Base-by-base conservation (phyloP, 345 rosid species). In the Theobroma cacao region DNA sequence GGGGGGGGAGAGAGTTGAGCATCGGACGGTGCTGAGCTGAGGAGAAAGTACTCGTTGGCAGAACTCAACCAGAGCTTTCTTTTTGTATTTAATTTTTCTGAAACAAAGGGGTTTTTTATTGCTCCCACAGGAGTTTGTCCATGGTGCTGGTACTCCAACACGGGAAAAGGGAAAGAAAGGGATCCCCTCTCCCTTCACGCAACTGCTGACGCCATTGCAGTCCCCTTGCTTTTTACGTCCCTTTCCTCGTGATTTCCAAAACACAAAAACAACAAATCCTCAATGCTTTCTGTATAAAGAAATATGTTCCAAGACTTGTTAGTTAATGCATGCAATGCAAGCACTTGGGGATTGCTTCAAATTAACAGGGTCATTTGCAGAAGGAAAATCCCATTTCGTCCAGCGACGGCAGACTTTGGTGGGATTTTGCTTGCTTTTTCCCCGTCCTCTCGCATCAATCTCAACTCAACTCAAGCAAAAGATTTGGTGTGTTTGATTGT, bases 11-110 rank as follows among this genome's bases (percentile, higher is more conserved):
- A n/a, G n/a, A n/a, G n/a, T n/a, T n/a, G 69, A 56, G 63, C 45
- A 77, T 81, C 80, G n/a, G 78, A 65, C 84, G 80, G 84, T 81
- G 70, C 47, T 34, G 66, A 76, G 18, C n/a, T 62, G 73, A 53
- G 18, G 67, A 22, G 48, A 50, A 62, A 70, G 72, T 72, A 63
- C 64, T 45, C 30, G 13, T 9, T 7, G 10, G 60, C 28, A 9
- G 2, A 22, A 55, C 60, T 55, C 13, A 11, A 8, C 9, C 60
- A 50, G 8, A 50, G 22, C 53, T 18, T 15, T 13, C 12, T 40
- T 2, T 1, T 4, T 24, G 33, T 24, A 41, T 58, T 45, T 33
- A 24, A 60, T 33, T 5, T 24, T 0, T 2, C 41, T 66, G 15
- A 55, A 28, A 18, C 64, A 59, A 28, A 59, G 18, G 5, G 5